Conservation (phyloP, 140 eudicot species). For the Artemisia princeps region DNA sequence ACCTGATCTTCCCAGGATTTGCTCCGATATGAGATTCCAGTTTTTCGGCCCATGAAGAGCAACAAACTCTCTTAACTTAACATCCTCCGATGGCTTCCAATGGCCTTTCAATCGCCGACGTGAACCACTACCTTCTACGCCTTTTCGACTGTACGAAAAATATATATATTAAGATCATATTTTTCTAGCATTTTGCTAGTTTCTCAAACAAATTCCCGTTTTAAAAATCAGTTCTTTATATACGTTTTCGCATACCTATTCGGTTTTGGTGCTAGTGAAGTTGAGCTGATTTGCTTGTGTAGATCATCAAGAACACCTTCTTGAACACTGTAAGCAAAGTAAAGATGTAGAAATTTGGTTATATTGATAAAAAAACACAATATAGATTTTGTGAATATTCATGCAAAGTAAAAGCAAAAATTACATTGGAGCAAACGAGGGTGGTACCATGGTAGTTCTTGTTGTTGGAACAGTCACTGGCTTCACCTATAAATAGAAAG, state of each 20-base stretch:
- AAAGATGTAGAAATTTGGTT: background rate
- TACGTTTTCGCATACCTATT: slow-evolving; percentile 8
- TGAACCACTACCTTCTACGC: slow-evolving; percentile 7
- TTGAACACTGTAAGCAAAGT: slow-evolving; percentile 4
- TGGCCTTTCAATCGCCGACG: slow-evolving; percentile 45
- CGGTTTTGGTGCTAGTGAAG: slow-evolving; percentile 1
- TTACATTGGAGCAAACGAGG: background rate
- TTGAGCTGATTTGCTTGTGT: background rate
- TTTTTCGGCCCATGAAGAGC: too few relatives aligned
- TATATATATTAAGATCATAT: background rate
- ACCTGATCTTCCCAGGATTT: background rate
- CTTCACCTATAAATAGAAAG: slow-evolving; percentile 18
- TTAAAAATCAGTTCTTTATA: background rate
- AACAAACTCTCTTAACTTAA: too few relatives aligned
- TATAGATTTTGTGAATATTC: background rate
- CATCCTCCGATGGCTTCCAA: slow-evolving; percentile 57
- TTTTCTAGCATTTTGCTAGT: background rate
- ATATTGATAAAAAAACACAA: background rate
- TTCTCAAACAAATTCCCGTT: background rate
- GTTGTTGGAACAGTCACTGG: slow-evolving; percentile 17
- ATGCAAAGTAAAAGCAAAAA: too few relatives aligned
- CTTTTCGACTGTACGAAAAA: slow-evolving; percentile 7
- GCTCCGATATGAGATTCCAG: too few relatives aligned
- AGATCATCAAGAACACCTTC: background rate
- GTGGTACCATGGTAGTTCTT: slow-evolving; percentile 4